These are phyloP conservation scores for Pythium volutum DNA, from an alignment of 352 stramenopile species.

Conservation along the genomic window DNA sequence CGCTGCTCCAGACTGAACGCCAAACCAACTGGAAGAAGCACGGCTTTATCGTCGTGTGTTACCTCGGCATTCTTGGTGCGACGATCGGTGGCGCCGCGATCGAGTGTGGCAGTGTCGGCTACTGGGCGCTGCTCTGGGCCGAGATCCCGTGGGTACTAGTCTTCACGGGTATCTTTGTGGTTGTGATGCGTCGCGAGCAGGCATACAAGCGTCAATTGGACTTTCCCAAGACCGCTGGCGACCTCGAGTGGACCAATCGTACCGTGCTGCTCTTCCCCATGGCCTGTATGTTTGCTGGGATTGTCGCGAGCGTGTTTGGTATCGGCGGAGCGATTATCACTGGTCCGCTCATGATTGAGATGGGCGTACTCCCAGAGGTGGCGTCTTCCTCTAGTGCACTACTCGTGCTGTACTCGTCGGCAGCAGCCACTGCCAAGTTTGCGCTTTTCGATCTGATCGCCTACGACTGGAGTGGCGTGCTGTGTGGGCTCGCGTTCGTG, in stretches of 20 bases:
- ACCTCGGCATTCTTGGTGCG: slow-evolving; percentile 19
- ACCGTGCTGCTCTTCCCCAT: slow-evolving; percentile 39
- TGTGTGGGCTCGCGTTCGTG: slow-evolving; percentile 42
- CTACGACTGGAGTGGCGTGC: slow-evolving; percentile 41
- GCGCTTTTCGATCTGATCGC: slow-evolving; percentile 46
- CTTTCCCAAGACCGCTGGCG: slow-evolving; percentile 36
- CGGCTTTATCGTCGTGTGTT: slow-evolving; percentile 16
- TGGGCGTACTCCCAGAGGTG: slow-evolving; percentile 53
- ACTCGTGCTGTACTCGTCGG: slow-evolving; percentile 55
- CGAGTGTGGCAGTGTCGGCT: slow-evolving; percentile 36
- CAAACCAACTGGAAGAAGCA: slow-evolving; percentile 18
- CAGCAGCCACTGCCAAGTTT: slow-evolving; percentile 47
- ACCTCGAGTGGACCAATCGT: slow-evolving; percentile 43
- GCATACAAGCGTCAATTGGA: slow-evolving; percentile 38
- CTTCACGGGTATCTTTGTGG: slow-evolving; percentile 35
- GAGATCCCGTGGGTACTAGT: slow-evolving; percentile 50
- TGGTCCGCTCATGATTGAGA: slow-evolving; percentile 55
- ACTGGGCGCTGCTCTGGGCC: slow-evolving; percentile 43
- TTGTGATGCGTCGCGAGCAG: slow-evolving; percentile 34
- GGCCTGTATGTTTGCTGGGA: slow-evolving; percentile 35
- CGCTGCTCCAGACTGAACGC: slow-evolving; percentile 6
- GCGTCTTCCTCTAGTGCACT: slow-evolving; percentile 42
- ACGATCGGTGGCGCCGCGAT: slow-evolving; percentile 25
- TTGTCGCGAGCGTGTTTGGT: slow-evolving; percentile 53
- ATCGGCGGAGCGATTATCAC: slow-evolving; percentile 56